phyloP scores from a whole-genome alignment of 1,284 basidiomycete genomes.

The Vanrija humicola region DNA sequence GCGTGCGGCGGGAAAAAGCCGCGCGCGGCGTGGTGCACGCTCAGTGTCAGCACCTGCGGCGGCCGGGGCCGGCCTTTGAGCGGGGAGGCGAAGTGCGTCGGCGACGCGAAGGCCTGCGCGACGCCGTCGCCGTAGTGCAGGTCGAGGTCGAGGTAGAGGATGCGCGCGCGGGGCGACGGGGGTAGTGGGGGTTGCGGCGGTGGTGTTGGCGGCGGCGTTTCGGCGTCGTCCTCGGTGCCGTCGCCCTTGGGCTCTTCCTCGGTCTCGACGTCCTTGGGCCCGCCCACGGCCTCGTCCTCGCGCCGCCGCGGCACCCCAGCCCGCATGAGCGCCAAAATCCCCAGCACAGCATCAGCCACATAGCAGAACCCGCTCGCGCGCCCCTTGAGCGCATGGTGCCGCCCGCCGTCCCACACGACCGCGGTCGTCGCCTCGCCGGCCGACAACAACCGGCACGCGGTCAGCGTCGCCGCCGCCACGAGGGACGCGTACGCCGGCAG shows the following conservation, averaged over 20 bases:
- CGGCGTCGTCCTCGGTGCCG: neutral
- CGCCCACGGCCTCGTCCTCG: too few relatives aligned
- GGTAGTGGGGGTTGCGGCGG: neutral
- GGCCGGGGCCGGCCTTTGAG: constrained; percentile 37
- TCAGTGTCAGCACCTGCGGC: constrained; percentile 65
- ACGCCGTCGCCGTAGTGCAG: constrained; percentile 83
- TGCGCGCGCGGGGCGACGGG: constrained; percentile 53
- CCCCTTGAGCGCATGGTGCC: constrained; percentile 55
- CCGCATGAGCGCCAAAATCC: constrained; percentile 52
- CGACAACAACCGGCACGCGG: constrained; percentile 63
- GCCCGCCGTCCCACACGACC: constrained; percentile 79
- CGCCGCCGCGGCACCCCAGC: constrained; percentile 25
- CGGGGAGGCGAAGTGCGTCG: constrained; percentile 14
- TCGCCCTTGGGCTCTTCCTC: too few relatives aligned
- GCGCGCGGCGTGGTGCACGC: constrained; percentile 73
- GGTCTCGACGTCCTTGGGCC: too few relatives aligned
- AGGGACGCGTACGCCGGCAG: constrained; percentile 66
- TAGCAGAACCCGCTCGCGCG: constrained; percentile 88
- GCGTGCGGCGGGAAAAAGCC: constrained; percentile 70
- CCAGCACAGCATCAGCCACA: constrained; percentile 81
- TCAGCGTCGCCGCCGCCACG: constrained; percentile 71
- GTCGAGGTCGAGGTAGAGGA: constrained; percentile 89
- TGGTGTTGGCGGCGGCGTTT: neutral
- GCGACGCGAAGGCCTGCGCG: constrained; percentile 64
- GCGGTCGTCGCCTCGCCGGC: constrained; percentile 58